Conservation (phyloP, 2,329 filamentous ascomycete species). For the Dothiorella sarmentorum region DNA sequence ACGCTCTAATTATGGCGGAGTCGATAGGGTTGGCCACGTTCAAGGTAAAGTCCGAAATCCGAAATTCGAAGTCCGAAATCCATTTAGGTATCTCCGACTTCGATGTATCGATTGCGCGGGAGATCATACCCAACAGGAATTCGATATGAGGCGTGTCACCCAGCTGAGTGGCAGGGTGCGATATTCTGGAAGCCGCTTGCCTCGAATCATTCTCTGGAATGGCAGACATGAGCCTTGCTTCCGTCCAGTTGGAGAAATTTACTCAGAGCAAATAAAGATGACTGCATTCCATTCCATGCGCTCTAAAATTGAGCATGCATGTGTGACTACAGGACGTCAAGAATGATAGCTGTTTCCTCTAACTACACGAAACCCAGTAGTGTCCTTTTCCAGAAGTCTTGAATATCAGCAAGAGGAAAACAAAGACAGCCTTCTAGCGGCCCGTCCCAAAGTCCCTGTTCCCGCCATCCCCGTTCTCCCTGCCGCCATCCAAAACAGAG, state of each 20-base stretch:
- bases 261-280: not conserved
- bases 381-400: not conserved
- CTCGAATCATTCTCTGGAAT: not conserved
- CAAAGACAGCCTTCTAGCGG: not conserved
- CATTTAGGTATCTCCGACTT: slow-evolving; percentile 48
- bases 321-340: not conserved
- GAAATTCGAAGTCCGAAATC: too few relatives aligned
- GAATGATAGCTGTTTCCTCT: not conserved
- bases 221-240: not conserved
- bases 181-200: not conserved
- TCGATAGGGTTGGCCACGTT: slow-evolving; percentile 44
- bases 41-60: slow-evolving; percentile 57
- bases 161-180: not conserved
- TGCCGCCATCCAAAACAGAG: not conserved
- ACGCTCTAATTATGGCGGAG: slow-evolving; percentile 32
- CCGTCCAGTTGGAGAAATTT: not conserved
- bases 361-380: not conserved
- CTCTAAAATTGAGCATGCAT: not conserved
- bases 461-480: not conserved
- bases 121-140: not conserved
- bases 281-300: not conserved
- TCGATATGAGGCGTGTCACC: not conserved
- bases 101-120: slow-evolving; percentile 33
- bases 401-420: not conserved
- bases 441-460: not conserved